phyloP scores from a whole-genome alignment of 164 flowering plant species.

The Houttuynia cordata region DNA sequence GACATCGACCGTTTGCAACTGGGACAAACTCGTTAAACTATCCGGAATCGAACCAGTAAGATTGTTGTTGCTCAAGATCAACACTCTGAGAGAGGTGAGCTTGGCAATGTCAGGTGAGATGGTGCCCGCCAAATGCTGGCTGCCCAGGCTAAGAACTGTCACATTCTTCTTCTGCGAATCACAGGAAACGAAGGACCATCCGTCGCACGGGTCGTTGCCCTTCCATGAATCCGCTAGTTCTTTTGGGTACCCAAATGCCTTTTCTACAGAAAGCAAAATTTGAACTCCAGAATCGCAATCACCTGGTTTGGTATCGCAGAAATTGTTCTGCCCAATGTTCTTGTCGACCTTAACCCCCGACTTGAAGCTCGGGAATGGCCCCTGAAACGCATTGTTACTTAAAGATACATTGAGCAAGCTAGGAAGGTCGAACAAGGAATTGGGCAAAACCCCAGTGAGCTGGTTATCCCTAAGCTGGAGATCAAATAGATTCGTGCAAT shows the following conservation, averaged over 20 bases:
- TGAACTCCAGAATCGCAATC: conserved; percentile 47
- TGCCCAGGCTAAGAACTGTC: conserved; percentile 24
- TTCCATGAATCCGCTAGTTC: conserved; percentile 36
- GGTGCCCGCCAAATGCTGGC: conserved; percentile 25
- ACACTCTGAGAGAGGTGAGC: conserved; percentile 25
- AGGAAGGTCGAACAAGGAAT: conserved; percentile 18
- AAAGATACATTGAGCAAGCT: conserved; percentile 29
- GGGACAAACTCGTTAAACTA: conserved; percentile 19
- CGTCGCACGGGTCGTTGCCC: conserved; percentile 45
- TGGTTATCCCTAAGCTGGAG: conserved; percentile 40
- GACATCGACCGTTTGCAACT: conserved; percentile 36
- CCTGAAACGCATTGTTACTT: conserved; percentile 45
- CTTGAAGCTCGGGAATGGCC: conserved; percentile 33
- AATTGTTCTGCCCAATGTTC: conserved; percentile 23
- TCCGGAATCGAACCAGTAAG: conserved; percentile 41
- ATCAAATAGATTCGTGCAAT: conserved; percentile 27
- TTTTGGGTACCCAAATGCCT: conserved; percentile 39
- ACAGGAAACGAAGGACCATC: conserved; percentile 37
- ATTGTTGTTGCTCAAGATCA: conserved; percentile 38
- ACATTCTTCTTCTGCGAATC: conserved; percentile 24
- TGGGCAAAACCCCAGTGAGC: conserved; percentile 35
- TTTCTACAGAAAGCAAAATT: conserved; percentile 29
- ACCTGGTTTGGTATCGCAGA: conserved; percentile 31
- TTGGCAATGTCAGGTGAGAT: conserved; percentile 46
- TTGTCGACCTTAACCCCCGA: conserved; percentile 4